Conservation (phyloP, 129 eudicot genomes). For the Glebionis coronaria region DNA sequence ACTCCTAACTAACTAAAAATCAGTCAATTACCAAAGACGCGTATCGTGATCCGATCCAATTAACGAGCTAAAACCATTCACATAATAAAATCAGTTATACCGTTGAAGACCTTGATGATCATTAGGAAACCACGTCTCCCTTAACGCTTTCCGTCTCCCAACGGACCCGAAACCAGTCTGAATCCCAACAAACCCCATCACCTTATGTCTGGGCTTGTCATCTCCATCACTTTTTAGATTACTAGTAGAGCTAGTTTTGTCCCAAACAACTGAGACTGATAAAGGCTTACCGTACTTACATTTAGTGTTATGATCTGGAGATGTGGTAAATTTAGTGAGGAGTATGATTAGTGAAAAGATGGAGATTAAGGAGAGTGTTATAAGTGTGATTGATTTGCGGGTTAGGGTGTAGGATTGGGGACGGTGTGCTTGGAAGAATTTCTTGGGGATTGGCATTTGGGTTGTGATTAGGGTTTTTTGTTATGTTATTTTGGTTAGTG, state of each 20-base stretch:
- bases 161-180: conserved; percentile 84
- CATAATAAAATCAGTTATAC: conserved; percentile 31
- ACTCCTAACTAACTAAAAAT: too few relatives aligned
- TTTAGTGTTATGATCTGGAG: conserved; percentile 7
- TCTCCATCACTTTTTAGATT: conserved; percentile 28
- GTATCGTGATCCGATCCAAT: too few relatives aligned
- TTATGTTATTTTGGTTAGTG: conserved; percentile 27
- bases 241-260: conserved; percentile 19
- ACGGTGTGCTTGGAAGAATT: conserved; percentile 51
- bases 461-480: background rate
- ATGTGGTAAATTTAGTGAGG: conserved; percentile 30
- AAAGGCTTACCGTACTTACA: conserved; percentile 49
- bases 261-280: conserved; percentile 84
- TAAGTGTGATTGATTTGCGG: conserved; percentile 47
- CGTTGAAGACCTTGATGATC: conserved; percentile 79
- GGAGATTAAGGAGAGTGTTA: conserved; percentile 28
- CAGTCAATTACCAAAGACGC: too few relatives aligned
- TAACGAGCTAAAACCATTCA: background rate
- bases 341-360: conserved; percentile 31
- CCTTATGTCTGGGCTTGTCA: conserved; percentile 55
- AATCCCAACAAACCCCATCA: conserved; percentile 93
- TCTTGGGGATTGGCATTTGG: conserved; percentile 54
- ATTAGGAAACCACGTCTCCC: conserved; percentile 88
- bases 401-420: conserved; percentile 27
- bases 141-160: conserved; percentile 64